Percentiles rank a stretch among this genome's conserved stretches.
Evolutionary conservation across 371 early-diverging fungal genomes (phyloP).

Genomic region (Cokeromyces recurvatus): DNA sequence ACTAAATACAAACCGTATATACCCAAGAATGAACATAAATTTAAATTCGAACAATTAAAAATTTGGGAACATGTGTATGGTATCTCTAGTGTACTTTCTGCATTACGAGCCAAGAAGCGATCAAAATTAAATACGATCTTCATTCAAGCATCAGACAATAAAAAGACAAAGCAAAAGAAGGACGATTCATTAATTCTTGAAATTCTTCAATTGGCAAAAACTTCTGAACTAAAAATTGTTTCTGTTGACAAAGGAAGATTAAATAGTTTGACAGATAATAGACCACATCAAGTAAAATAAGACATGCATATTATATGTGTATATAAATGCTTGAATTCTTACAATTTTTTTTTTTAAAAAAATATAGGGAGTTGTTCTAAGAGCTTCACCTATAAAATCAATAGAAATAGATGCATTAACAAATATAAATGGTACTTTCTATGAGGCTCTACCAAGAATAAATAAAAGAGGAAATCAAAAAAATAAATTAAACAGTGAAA

Average conservation of each 20-base stretch:
- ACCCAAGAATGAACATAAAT: no score
- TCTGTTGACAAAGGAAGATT: slow-evolving; percentile 22
- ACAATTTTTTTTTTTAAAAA: no score
- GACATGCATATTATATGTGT: background rate
- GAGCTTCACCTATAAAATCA: slow-evolving; percentile 9
- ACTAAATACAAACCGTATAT: no score
- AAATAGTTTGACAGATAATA: slow-evolving; percentile 27
- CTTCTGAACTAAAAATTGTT: background rate
- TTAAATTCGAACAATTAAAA: background rate
- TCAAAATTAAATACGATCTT: slow-evolving; percentile 5
- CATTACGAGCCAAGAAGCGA: slow-evolving; percentile 19
- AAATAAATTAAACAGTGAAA: background rate
- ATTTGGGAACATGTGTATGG: slow-evolving; percentile 24
- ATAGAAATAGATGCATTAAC: slow-evolving; percentile 9
- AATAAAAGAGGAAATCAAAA: slow-evolving; percentile 12
- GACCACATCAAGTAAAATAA: slow-evolving; percentile 27
- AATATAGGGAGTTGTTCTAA: slow-evolving; percentile 23
- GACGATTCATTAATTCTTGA: slow-evolving; percentile 9
- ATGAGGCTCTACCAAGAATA: slow-evolving; percentile 8
- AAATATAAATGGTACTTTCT: background rate
- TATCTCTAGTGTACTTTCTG: slow-evolving; percentile 19
- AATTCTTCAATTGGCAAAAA: slow-evolving; percentile 8
- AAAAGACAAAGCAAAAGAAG: slow-evolving; percentile 15
- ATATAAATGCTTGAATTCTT: background rate
- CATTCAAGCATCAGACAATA: slow-evolving; percentile 11